Base-by-base conservation (phyloP, 2,329 filamentous ascomycete species). In the Pseudovirgaria hyperparasitica region DNA sequence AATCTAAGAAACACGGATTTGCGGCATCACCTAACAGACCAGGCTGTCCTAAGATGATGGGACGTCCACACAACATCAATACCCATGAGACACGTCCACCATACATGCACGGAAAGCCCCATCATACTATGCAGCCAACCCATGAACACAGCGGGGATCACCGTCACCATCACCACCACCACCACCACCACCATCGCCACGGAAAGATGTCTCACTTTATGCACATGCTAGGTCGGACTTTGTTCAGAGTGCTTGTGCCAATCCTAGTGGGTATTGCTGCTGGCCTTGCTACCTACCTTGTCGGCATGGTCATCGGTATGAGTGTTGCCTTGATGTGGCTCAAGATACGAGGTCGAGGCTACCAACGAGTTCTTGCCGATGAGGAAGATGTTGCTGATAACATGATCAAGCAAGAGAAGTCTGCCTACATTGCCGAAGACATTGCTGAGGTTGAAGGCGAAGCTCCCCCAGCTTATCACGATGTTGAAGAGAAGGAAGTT, bases 261-360 rank as follows among this genome's bases (percentile, higher is more conserved):
- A 62, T 82, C 28, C 55, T 78, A 27, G 64, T 82, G 36, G 79
- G 79, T 32, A 64, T 82, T 36, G 63, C 72, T 14, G 73, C 75
- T 23, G 79, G 78, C 43, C 65, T 82, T 29, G 63, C 65, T 16
- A 72, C 76, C 36, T 77, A 76, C 51, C 49, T 80, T 21, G 46
- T 82, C 24, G 76, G 73, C 29, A 76, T 82, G 66, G 55, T 74
- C 31, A 50, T 77, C 21, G 76, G 75, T 35, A 72, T 69, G 26
- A 40, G 76, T 28, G 58, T 73, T 28, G 64, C 76, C 27, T 70
- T 68, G 31, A 26, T 75, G 15, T 70, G 70, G 59, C 66, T 69
- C 35, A 53, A 63, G 34, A 46, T 75, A 34, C 66, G 69, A 27
- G 59, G 63, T 25, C 52, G 54, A 23, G 28, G 34, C 19, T 55